Base-by-base conservation (phyloP, 768 basidiomycete genomes). In the Suillus tomentosus region DNA sequence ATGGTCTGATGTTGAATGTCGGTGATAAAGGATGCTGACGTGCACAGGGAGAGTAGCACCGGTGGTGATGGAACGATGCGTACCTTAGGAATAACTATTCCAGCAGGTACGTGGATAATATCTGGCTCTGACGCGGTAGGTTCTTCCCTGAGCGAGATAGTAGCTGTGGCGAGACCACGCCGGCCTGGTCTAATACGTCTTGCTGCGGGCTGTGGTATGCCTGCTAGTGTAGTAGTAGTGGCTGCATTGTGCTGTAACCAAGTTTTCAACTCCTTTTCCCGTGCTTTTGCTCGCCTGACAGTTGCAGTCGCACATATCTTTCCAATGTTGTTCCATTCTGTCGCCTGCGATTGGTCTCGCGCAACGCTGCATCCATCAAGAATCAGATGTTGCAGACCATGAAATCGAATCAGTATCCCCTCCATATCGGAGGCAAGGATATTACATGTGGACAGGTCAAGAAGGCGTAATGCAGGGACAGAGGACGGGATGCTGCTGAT, bases 401-500 rank as follows among this genome's bases (percentile, higher is more conserved):
- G 71, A 67, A 90, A 85, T 8, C 79, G 81, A 5, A 78, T 75
- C 1, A 90, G 72, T 10, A 93, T 70, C 19, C 75, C 77, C 62
- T 87, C 85, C 45, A 91, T 70, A 54, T 90, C 86, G 0, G 72
- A 62, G 60, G 83, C 81, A 42, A 79, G 74, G 27, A 95, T 72
- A 53, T 78, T 78, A 67, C 86, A 89, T 0, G 91, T 91, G 0
- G 91, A 91, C 14, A 96, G 73, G 72, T 98, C 95, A 37, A 96
- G 82, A 40, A 87, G 82, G 43, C 79, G 77, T 36, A 94, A 73
- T 54, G 68, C 72, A 2, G 82, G 87, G 64, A 82, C 51, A 43
- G 67, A 69, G 63, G 61, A 69, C 74, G 66, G 70, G 50, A 66
- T 72, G 40, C 47, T 58, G 65, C 67, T 68, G 62, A 85, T 67